phyloP scores from a whole-genome alignment of 495 filamentous ascomycete genomes.

The Hypoxylon crocopeplum region DNA sequence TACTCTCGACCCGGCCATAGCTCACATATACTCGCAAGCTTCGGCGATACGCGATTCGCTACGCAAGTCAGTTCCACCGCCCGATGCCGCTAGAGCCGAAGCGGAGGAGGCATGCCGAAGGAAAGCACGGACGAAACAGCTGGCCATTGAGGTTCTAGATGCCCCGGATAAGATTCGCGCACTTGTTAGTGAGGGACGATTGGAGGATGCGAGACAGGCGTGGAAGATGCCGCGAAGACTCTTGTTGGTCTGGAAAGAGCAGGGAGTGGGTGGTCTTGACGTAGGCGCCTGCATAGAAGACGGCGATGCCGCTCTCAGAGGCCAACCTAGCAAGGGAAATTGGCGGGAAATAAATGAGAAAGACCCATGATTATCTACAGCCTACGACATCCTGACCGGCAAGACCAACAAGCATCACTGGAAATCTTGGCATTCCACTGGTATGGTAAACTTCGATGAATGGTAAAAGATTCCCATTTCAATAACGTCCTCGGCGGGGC shows the following conservation, averaged over 20 bases:
- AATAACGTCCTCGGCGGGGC: background rate
- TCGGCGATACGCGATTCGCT: slow-evolving; percentile 64
- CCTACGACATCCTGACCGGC: background rate
- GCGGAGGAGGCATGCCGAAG: slow-evolving; percentile 41
- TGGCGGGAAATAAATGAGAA: slow-evolving; percentile 32
- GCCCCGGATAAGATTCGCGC: slow-evolving; percentile 66
- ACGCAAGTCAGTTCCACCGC: slow-evolving; percentile 48
- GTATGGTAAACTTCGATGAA: too few relatives aligned
- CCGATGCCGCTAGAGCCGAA: slow-evolving; percentile 40
- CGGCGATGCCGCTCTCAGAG: slow-evolving; percentile 56
- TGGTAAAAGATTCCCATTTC: background rate
- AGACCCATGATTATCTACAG: slow-evolving; percentile 2
- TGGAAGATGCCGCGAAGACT: slow-evolving; percentile 64
- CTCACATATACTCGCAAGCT: slow-evolving; percentile 81
- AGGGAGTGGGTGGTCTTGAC: slow-evolving; percentile 57
- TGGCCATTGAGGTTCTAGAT: slow-evolving; percentile 74
- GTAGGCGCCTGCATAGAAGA: slow-evolving; percentile 57
- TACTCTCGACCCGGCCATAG: slow-evolving; percentile 78
- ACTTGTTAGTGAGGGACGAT: slow-evolving; percentile 67
- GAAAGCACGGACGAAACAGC: slow-evolving; percentile 64
- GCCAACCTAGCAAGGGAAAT: slow-evolving; percentile 38
- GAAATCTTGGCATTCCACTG: background rate
- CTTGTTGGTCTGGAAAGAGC: slow-evolving; percentile 58
- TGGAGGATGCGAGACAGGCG: slow-evolving; percentile 64
- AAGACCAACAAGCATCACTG: background rate